phyloP scores from a whole-genome alignment of 768 basidiomycete species.

The Candolleomyces eurysporus region DNA sequence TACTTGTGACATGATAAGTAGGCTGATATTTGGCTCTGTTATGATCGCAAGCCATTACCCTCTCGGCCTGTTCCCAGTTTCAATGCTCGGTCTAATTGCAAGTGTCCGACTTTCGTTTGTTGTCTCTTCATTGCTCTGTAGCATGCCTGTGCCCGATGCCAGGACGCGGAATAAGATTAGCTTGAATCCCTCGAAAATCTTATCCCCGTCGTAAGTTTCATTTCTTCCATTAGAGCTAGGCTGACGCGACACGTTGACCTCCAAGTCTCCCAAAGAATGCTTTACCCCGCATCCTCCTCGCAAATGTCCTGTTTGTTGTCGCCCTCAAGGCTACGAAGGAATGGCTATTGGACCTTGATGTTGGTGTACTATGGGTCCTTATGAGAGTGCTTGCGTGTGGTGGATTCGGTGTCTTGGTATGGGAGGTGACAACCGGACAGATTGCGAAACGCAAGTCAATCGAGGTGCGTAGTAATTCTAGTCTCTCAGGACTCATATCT shows the following conservation, averaged over 20 bases:
- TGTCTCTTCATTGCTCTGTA: slow-evolving; percentile 15
- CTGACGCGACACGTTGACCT: slow-evolving; percentile 18
- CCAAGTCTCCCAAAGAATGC: slow-evolving; percentile 51
- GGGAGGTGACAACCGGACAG: slow-evolving; percentile 57
- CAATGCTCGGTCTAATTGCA: not conserved
- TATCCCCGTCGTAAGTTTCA: slow-evolving; percentile 50
- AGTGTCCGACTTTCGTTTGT: slow-evolving; percentile 4
- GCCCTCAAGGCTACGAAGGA: slow-evolving; percentile 65
- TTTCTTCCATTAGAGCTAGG: not conserved
- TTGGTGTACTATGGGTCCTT: slow-evolving; percentile 74
- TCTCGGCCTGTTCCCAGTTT: not conserved
- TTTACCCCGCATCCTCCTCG: slow-evolving; percentile 55
- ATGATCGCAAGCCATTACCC: not conserved
- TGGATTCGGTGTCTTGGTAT: slow-evolving; percentile 61
- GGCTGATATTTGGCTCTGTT: not conserved
- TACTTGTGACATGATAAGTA: too few species aligned
- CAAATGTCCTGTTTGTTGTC: slow-evolving; percentile 62
- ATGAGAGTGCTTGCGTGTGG: slow-evolving; percentile 72
- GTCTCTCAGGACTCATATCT: slow-evolving; percentile 3
- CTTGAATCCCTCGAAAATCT: slow-evolving; percentile 52
- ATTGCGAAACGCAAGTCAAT: slow-evolving; percentile 51
- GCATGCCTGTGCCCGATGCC: slow-evolving; percentile 67
- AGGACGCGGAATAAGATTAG: slow-evolving; percentile 64
- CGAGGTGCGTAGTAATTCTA: slow-evolving; percentile 46
- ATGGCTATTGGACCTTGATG: slow-evolving; percentile 62